Evolutionary conservation across 805 yeast genomes (phyloP), one percentile per base, ranked within the genome.

Genomic region (Nakazawaea populi): DNA sequence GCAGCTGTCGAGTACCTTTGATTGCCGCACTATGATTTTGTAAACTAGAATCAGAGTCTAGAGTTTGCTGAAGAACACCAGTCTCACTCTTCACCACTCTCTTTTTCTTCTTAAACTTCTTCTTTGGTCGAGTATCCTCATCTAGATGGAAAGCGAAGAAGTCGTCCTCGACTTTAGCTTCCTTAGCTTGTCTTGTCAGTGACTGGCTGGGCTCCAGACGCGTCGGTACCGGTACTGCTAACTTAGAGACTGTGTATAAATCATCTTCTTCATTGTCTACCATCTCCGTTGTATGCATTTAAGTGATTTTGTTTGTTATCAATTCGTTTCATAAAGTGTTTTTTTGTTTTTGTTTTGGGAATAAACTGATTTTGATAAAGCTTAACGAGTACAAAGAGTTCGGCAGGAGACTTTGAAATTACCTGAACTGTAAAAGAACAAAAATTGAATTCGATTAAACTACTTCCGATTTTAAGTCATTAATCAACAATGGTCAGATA

Each of bases 61-160:
- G 24, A 18, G 24, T 18, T 18, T 18, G 24, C 24, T 18, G 24
- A 18, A 18, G 24, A 7, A 27, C 44, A 11, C 10, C 44, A 4
- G n/a, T 27, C 30, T 12, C 44, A 29, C 18, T 43, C 7, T 44
- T 31, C 5, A 14, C 40, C 31, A 40, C 35, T 27, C 6, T 42
- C 42, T 46, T 45, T 18, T 37, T 40, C 27, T 31, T 49, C 40
- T 40, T 44, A 28, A 39, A 31, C 41, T 36, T 45, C 44, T 46
- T 38, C 42, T 29, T 18, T 4, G 35, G 42, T 18, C 3, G 14
- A 11, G 18, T 34, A 10, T 36, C 40, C 40, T 37, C 49, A 29
- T 44, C 51, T 6, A 27, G 34, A 41, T 52, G 47, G 35, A 47
- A 47, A 2, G 54, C 54, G 42, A 53, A 53, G 45, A 53, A 53